These are phyloP conservation scores for Scleromitrula shiraiana DNA, from an alignment of 2,329 filamentous ascomycete species.

Conservation along the genomic window DNA sequence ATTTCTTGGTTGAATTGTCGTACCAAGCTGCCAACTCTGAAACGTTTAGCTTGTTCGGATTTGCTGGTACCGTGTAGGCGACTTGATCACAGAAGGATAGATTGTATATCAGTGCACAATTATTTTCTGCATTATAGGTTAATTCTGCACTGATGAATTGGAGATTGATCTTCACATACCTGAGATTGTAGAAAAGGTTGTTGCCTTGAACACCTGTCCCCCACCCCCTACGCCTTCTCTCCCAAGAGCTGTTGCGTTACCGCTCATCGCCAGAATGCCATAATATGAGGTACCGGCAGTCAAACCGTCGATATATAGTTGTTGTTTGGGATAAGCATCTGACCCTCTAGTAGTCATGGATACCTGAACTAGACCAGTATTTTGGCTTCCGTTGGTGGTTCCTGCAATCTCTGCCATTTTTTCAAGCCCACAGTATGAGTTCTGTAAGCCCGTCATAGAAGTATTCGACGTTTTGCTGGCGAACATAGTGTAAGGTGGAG, in stretches of 20 bases:
- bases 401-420: conserved; percentile 55
- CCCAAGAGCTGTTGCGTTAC: conserved; percentile 45
- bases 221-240: conserved; percentile 58
- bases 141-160: conserved; percentile 8
- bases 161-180: conserved; percentile 41
- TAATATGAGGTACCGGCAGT: conserved; percentile 64
- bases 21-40: conserved; percentile 62
- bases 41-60: conserved; percentile 51
- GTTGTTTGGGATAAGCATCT: conserved; percentile 67
- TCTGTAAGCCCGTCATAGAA: conserved; percentile 59
- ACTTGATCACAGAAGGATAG: conserved; percentile 84
- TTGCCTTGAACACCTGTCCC: conserved; percentile 63
- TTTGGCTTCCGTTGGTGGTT: conserved; percentile 40
- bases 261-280: conserved; percentile 60
- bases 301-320: conserved; percentile 76
- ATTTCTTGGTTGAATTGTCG: conserved; percentile 61
- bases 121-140: conserved; percentile 46
- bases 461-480: conserved; percentile 54
- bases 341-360: conserved; percentile 62
- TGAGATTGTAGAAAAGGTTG: conserved; percentile 69
- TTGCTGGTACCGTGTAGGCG: conserved; percentile 85
- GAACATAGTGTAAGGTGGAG: conserved; percentile 69
- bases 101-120: conserved; percentile 79
- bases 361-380: conserved; percentile 41
- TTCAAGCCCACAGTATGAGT: conserved; percentile 75